Evolutionary conservation across 768 basidiomycete species (phyloP).

Genomic region (Austroboletus festivus): DNA sequence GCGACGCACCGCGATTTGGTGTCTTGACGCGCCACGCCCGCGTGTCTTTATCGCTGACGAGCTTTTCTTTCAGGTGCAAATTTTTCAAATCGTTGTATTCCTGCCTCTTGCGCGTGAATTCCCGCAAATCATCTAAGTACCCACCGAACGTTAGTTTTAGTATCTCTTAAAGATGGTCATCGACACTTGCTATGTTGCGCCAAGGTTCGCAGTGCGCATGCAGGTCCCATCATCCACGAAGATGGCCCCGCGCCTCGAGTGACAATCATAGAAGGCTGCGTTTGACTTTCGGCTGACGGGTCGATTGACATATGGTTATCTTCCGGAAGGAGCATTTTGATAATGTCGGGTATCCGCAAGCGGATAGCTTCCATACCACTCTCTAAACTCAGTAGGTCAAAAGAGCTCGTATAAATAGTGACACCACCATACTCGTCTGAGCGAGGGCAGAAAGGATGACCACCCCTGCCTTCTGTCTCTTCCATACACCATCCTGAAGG

Average conservation of each 20-base stretch:
- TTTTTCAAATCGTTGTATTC: slow-evolving; percentile 18
- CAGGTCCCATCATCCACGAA: slow-evolving; percentile 25
- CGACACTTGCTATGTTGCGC: slow-evolving; percentile 13
- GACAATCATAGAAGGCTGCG: too few relatives aligned
- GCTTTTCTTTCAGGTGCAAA: slow-evolving; percentile 11
- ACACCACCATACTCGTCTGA: slow-evolving; percentile 13
- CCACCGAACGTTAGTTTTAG: neutral
- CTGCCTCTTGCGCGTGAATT: neutral
- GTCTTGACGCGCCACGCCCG: slow-evolving; percentile 14
- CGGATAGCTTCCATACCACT: slow-evolving; percentile 13
- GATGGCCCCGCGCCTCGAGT: too few relatives aligned
- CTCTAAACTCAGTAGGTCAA: slow-evolving; percentile 6
- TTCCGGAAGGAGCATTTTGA: slow-evolving; percentile 17
- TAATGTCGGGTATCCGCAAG: slow-evolving; percentile 7
- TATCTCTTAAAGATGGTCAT: neutral
- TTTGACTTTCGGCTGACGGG: too few relatives aligned
- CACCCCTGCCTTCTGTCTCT: slow-evolving; percentile 22
- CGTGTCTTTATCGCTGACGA: slow-evolving; percentile 17
- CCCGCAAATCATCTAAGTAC: slow-evolving; percentile 14
- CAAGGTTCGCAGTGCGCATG: slow-evolving; percentile 21
- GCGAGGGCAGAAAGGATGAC: slow-evolving; percentile 21
- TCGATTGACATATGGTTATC: too few relatives aligned
- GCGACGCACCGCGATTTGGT: slow-evolving; percentile 14
- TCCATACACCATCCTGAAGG: slow-evolving; percentile 7
- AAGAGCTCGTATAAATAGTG: neutral